Evolutionary conservation across 169 alveolate genomes (phyloP), one percentile per base, ranked within the genome.

Genomic region (Cryptosporidium felis): DNA sequence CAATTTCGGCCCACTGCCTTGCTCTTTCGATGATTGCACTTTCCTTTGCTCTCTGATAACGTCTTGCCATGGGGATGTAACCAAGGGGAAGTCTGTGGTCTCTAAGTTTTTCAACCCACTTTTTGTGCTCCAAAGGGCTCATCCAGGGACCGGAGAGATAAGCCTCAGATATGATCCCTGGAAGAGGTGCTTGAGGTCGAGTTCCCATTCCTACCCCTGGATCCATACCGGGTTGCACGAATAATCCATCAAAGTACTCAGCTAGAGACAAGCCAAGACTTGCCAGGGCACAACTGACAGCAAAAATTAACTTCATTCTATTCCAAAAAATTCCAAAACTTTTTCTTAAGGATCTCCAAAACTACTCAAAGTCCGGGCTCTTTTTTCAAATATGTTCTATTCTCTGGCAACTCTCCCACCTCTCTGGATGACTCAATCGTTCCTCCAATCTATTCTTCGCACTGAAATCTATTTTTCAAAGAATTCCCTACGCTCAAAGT

Each of bases 1-100:
- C 85, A 23, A 74, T 74, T 23, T 74, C 85, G 28, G 74, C 66
- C 85, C 85, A 74, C 28, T 74, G 85, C 45, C 85, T 74, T 5
- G 85, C 8, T 53, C 85, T 74, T 32, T 74, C 85, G 42, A 56
- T n/a, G 14, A 74, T 23, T 0, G 85, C 66, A 51, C 46, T 74
- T 16, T 74, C 85, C 16, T 56, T 74, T 8, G 56, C 18, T 34
- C 85, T 74, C 41, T 74, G 85, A 36, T 74, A 74, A 26, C 85
- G 51, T 53, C 85, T 74, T 3, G 85, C 49, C 8, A 74, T 21
- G 36, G 85, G 85, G 10, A 74, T 74, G 14, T 53, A 74, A 49
- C 85, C 85, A 49, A 74, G 36, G 1, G 85, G 85, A 9, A 74
- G 58, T 10, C 26, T 32, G 34, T 74, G 56, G 8, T 47, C 67